Percentiles rank a stretch among this genome's conserved stretches.
Evolutionary conservation across 768 basidiomycete species (phyloP).

Genomic region (Podaxis sp.): DNA sequence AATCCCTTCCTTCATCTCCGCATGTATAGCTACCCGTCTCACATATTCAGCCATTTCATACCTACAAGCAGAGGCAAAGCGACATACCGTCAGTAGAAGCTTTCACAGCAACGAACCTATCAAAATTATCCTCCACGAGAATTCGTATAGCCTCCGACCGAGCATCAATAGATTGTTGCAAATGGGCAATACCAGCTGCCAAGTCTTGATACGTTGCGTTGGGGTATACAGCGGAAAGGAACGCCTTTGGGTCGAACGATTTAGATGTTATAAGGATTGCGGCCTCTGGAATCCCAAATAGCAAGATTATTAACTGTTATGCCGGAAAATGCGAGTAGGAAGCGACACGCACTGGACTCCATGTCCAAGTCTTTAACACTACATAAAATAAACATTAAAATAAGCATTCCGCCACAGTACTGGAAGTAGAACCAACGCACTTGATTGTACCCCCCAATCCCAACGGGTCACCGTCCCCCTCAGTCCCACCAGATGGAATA

Average conservation of each 20-base stretch:
- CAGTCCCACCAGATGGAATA: constrained; percentile 49
- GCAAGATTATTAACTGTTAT: not conserved
- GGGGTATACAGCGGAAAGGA: constrained; percentile 89
- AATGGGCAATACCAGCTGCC: constrained; percentile 68
- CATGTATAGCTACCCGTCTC: constrained; percentile 64
- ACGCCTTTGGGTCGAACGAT: constrained; percentile 93
- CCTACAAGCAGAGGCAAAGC: constrained; percentile 2
- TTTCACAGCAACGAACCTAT: constrained; percentile 96
- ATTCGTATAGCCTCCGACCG: constrained; percentile 93
- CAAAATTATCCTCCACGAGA: constrained; percentile 97
- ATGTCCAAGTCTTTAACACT: constrained; percentile 71
- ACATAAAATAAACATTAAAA: not conserved
- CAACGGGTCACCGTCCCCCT: constrained; percentile 72
- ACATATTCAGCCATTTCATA: constrained; percentile 12
- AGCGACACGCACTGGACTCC: constrained; percentile 64
- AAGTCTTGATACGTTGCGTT: constrained; percentile 95
- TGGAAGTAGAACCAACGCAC: constrained; percentile 40
- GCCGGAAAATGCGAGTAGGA: not conserved
- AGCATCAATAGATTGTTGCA: constrained; percentile 81
- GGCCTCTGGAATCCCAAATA: constrained; percentile 50
- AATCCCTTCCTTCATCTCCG: constrained; percentile 91
- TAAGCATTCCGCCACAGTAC: not conserved
- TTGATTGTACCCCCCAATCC: constrained; percentile 68
- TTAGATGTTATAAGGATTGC: constrained; percentile 87
- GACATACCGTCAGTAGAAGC: constrained; percentile 87